Conservation (phyloP, 495 filamentous ascomycete genomes). For the Trichocladium antarcticum region DNA sequence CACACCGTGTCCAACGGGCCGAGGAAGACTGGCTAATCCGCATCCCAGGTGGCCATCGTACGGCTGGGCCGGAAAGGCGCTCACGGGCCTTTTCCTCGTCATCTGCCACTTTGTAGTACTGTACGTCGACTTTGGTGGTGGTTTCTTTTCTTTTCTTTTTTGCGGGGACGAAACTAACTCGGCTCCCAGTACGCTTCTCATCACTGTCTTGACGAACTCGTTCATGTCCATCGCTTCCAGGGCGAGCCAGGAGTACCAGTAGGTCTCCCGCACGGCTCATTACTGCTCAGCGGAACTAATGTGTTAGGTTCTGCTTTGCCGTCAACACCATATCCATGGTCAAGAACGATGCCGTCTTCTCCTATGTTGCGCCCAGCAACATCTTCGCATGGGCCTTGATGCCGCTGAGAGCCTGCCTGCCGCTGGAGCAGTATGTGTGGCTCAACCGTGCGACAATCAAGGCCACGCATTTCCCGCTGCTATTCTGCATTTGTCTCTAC, state of each 20-base stretch:
- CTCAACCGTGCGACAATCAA: conserved; percentile 84
- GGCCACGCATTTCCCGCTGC: conserved; percentile 72
- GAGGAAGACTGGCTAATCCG: conserved; percentile 23
- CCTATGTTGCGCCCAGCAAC: conserved; percentile 80
- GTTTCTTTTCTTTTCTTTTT: no score
- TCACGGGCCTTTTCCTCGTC: conserved; percentile 73
- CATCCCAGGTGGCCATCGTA: conserved; percentile 61
- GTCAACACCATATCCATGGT: conserved; percentile 94
- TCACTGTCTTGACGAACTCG: conserved; percentile 85
- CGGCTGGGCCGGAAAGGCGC: conserved; percentile 59
- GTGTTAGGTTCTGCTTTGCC: conserved; percentile 62
- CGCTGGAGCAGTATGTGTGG: conserved; percentile 65
- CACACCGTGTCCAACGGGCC: neutral
- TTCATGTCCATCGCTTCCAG: conserved; percentile 92
- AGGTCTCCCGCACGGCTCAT: conserved; percentile 7
- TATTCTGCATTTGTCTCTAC: conserved; percentile 77
- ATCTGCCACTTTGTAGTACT: conserved; percentile 93
- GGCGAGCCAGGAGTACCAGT: conserved; percentile 81
- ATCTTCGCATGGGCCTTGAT: conserved; percentile 77
- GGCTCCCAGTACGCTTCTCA: conserved; percentile 56
- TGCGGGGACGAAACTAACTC: neutral
- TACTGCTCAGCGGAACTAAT: neutral
- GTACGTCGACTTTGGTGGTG: no score
- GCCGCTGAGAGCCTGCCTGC: conserved; percentile 65
- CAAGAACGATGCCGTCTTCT: conserved; percentile 87